Percentiles rank a stretch among this genome's conserved stretches.
Conservation (phyloP, 2,329 filamentous ascomycete genomes). For the Orbilia ellipsospora region DNA sequence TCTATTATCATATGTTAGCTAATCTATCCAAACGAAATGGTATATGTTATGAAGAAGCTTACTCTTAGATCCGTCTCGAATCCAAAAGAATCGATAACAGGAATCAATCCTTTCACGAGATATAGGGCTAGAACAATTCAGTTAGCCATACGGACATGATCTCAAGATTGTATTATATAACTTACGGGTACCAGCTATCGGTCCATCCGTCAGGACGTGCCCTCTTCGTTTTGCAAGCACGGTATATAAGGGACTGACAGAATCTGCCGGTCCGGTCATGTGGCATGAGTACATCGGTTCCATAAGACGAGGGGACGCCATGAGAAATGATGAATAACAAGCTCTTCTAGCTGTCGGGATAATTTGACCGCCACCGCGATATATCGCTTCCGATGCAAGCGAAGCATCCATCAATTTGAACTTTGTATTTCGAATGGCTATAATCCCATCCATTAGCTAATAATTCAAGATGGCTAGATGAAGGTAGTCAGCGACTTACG, state of each 20-base stretch:
- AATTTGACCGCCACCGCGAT: slow-evolving; percentile 93
- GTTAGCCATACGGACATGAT: slow-evolving; percentile 14
- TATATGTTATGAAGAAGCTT: slow-evolving; percentile 43
- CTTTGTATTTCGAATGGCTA: slow-evolving; percentile 95
- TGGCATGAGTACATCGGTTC: slow-evolving; percentile 93
- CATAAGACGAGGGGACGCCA: slow-evolving; percentile 96
- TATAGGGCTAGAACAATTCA: slow-evolving; percentile 72
- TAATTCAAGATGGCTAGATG: slow-evolving; percentile 55
- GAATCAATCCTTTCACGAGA: slow-evolving; percentile 87
- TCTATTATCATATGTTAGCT: slow-evolving; percentile 62
- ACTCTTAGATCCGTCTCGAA: slow-evolving; percentile 93
- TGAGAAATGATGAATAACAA: slow-evolving; percentile 95
- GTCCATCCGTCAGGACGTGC: slow-evolving; percentile 92
- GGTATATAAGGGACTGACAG: slow-evolving; percentile 89
- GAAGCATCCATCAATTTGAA: slow-evolving; percentile 94
- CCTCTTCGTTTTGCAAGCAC: slow-evolving; percentile 87
- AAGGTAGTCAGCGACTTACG: slow-evolving; percentile 70
- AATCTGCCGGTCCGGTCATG: slow-evolving; percentile 91
- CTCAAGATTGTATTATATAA: slow-evolving; percentile 1
- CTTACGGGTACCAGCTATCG: slow-evolving; percentile 83
- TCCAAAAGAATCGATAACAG: slow-evolving; percentile 96
- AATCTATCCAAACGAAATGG: not conserved
- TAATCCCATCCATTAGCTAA: slow-evolving; percentile 52
- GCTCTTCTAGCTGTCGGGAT: slow-evolving; percentile 93
- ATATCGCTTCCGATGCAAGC: slow-evolving; percentile 89